Percentiles rank a stretch among this genome's conserved stretches.
phyloP scores from a whole-genome alignment of 495 filamentous ascomycete species.

The Penicillium paxilli region DNA sequence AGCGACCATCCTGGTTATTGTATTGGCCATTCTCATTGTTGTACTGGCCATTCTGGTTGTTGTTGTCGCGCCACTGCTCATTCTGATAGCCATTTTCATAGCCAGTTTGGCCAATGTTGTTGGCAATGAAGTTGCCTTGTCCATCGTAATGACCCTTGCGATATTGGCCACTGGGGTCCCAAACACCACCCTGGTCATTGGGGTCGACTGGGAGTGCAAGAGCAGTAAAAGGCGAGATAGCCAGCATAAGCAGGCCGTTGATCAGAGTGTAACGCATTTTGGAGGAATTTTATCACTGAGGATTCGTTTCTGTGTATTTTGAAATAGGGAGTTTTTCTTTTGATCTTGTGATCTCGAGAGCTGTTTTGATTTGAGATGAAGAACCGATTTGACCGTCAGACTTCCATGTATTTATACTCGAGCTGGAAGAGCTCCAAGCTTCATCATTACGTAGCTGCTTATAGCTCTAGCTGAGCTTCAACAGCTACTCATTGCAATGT shows the following conservation, averaged over 20 bases:
- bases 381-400: constrained; percentile 4
- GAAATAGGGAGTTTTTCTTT: neutral
- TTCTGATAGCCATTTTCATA: constrained; percentile 14
- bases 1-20: constrained; percentile 11
- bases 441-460: constrained; percentile 14
- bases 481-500: constrained; percentile 32
- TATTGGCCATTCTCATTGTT: constrained; percentile 8
- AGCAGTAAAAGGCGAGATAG: constrained; percentile 21
- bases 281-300: neutral
- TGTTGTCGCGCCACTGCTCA: constrained; percentile 16
- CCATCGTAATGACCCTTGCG: constrained; percentile 22
- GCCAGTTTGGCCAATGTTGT: constrained; percentile 7
- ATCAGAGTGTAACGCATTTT: constrained; percentile 27
- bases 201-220: constrained; percentile 28
- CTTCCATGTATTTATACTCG: constrained; percentile 22
- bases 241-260: constrained; percentile 25
- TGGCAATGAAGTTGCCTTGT: constrained; percentile 18
- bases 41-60: constrained; percentile 14
- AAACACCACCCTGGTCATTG: constrained; percentile 20
- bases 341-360: constrained; percentile 10
- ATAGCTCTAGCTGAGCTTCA: constrained; percentile 33
- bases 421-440: constrained; percentile 6
- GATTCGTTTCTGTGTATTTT: neutral
- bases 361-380: constrained; percentile 16
- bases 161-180: constrained; percentile 27